Evolutionary conservation across 164 flowering plant genomes (phyloP).

Genomic region (Cinnamomum micranthum): DNA sequence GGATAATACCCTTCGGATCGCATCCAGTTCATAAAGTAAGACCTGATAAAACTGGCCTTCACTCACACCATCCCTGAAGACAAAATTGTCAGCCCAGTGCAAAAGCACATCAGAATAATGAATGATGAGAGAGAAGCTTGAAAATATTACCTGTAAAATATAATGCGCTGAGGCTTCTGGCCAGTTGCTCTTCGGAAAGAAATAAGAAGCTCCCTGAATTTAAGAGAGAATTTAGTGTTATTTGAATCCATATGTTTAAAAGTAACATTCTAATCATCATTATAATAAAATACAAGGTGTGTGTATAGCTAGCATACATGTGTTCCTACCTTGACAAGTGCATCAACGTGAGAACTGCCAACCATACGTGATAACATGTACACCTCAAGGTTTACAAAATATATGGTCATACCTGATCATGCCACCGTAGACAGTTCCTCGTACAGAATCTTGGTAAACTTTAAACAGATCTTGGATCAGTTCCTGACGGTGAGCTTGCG

Average conservation of each 20-base stretch:
- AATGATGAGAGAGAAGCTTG: not conserved
- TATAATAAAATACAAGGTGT: not conserved
- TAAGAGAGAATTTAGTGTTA: not conserved
- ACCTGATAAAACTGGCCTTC: constrained; percentile 95
- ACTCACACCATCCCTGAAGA: constrained; percentile 76
- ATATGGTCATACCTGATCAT: constrained; percentile 55
- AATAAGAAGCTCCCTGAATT: constrained; percentile 76
- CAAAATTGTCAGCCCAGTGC: not conserved
- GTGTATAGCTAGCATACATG: too few relatives aligned
- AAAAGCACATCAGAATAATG: not conserved
- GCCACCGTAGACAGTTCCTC: constrained; percentile 60
- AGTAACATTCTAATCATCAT: not conserved
- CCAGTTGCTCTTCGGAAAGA: constrained; percentile 91
- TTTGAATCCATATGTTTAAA: not conserved
- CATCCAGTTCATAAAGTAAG: constrained; percentile 74
- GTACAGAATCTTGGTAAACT: constrained; percentile 62
- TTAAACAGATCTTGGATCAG: constrained; percentile 71
- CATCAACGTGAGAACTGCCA: not conserved
- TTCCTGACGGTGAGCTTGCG: constrained; percentile 80
- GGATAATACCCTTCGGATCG: constrained; percentile 66
- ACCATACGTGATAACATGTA: not conserved
- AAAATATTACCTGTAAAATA: constrained; percentile 66
- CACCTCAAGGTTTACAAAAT: not conserved
- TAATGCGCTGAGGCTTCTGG: constrained; percentile 86
- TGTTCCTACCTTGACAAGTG: not conserved